These are phyloP conservation scores for Aristolochia californica DNA, from an alignment of 164 flowering plant genomes.

Conservation along the genomic window DNA sequence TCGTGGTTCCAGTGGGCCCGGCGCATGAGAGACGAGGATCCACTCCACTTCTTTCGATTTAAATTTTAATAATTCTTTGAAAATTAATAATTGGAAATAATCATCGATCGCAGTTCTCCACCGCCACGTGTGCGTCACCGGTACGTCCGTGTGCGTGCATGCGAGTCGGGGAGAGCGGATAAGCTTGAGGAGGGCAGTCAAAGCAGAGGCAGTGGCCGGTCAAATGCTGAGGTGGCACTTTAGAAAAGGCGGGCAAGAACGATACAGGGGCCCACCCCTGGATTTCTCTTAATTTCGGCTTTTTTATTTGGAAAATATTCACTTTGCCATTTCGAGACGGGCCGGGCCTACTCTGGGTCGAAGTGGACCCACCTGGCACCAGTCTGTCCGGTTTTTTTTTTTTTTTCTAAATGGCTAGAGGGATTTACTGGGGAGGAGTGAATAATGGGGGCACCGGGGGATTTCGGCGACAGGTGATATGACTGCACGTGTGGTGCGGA, in stretches of 20 bases:
- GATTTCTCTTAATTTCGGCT: not conserved
- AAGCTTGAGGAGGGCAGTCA: too few species aligned
- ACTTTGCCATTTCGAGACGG: slow-evolving; percentile 7
- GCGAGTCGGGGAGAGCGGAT: slow-evolving; percentile 23
- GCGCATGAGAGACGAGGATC: not conserved
- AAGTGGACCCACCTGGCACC: not conserved
- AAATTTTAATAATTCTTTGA: not conserved
- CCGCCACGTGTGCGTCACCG: too few species aligned
- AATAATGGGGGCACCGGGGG: slow-evolving; percentile 1
- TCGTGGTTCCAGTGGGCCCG: too few species aligned
- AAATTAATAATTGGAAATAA: not conserved
- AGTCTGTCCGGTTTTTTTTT: not conserved
- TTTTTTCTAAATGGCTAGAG: too few species aligned
- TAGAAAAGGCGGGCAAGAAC: slow-evolving; percentile 8
- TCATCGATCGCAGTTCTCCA: slow-evolving; percentile 2
- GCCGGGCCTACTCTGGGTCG: not conserved
- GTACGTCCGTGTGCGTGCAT: too few species aligned
- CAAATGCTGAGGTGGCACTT: slow-evolving; percentile 33
- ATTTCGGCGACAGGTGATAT: slow-evolving; percentile 12
- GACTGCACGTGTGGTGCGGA: slow-evolving; percentile 34
- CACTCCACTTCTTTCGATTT: slow-evolving; percentile 1
- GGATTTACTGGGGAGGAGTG: not conserved
- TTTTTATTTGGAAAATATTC: slow-evolving; percentile 1
- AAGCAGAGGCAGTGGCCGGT: slow-evolving; percentile 22
- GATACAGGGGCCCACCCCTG: slow-evolving; percentile 14